These are phyloP conservation scores for Dioscorea cayenensis DNA, from an alignment of 116 monocot species.

Conservation along the genomic window DNA sequence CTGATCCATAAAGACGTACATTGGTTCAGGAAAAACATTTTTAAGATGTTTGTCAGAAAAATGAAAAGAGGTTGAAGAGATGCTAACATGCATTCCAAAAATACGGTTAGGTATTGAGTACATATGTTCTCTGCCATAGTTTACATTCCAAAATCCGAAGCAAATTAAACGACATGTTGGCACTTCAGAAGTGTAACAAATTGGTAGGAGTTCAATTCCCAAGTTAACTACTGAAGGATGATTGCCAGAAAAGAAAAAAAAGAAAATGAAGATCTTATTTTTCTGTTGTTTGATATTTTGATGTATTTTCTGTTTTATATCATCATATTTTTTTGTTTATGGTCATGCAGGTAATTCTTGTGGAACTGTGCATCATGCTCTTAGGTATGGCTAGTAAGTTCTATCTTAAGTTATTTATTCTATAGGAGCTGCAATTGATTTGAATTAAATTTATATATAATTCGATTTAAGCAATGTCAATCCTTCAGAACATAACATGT, in stretches of 20 bases:
- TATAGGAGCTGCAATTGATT: too few species aligned
- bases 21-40: background rate
- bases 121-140: too few species aligned
- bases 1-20: background rate
- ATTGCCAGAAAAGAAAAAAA: background rate
- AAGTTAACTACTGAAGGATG: too few species aligned
- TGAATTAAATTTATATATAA: too few species aligned
- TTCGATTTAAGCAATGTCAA: too few species aligned
- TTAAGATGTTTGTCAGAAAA: background rate
- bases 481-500: background rate
- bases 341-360: slow-evolving; percentile 80
- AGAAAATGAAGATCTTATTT: background rate
- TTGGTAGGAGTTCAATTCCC: too few species aligned
- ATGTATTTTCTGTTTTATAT: slow-evolving; percentile 4
- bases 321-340: slow-evolving; percentile 4
- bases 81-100: slow-evolving; percentile 22
- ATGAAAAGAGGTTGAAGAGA: background rate
- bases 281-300: background rate
- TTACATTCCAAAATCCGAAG: too few species aligned
- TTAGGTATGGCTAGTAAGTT: slow-evolving; percentile 97
- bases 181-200: too few species aligned
- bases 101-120: too few species aligned
- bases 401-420: background rate
- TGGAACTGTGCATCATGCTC: slow-evolving; percentile 95
- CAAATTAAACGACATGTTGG: too few species aligned